phyloP scores from a whole-genome alignment of 1,284 basidiomycete species.

The Heliocybe sulcata region DNA sequence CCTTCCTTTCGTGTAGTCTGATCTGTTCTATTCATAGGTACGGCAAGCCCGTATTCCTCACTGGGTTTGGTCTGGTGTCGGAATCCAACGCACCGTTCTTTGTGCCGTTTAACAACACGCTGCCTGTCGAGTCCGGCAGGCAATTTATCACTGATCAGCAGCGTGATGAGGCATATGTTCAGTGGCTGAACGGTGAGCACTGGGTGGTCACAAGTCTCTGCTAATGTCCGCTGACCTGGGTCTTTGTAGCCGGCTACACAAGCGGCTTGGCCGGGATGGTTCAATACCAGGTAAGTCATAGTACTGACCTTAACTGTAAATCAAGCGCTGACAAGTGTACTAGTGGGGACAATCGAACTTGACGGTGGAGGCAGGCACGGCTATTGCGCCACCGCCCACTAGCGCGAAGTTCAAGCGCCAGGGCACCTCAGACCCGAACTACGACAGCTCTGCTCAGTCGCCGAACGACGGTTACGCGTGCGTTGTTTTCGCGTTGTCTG shows the following conservation, averaged over 20 bases:
- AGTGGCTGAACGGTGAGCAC: slow-evolving; percentile 41
- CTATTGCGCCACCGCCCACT: neutral
- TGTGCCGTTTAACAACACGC: slow-evolving; percentile 52
- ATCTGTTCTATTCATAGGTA: slow-evolving; percentile 25
- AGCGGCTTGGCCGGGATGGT: slow-evolving; percentile 41
- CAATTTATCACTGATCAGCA: slow-evolving; percentile 41
- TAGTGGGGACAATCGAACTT: neutral
- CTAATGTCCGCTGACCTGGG: slow-evolving; percentile 5
- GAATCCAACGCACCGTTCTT: slow-evolving; percentile 41
- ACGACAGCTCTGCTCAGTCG: slow-evolving; percentile 30
- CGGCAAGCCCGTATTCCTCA: slow-evolving; percentile 48
- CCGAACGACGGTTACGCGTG: slow-evolving; percentile 57
- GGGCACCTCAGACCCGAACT: slow-evolving; percentile 10
- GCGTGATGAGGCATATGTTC: slow-evolving; percentile 40
- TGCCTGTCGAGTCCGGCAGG: slow-evolving; percentile 31
- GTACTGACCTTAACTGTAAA: neutral
- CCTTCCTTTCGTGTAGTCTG: neutral
- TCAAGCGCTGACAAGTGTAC: too few species aligned
- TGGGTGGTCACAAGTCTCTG: neutral
- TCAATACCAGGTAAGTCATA: slow-evolving; percentile 45
- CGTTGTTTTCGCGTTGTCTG: neutral
- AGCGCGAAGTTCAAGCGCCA: neutral
- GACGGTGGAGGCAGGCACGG: neutral
- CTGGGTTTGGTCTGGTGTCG: slow-evolving; percentile 58
- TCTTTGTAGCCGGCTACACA: slow-evolving; percentile 29